Evolutionary conservation across 768 basidiomycete species (phyloP).

Genomic region (Lactarius indigo): DNA sequence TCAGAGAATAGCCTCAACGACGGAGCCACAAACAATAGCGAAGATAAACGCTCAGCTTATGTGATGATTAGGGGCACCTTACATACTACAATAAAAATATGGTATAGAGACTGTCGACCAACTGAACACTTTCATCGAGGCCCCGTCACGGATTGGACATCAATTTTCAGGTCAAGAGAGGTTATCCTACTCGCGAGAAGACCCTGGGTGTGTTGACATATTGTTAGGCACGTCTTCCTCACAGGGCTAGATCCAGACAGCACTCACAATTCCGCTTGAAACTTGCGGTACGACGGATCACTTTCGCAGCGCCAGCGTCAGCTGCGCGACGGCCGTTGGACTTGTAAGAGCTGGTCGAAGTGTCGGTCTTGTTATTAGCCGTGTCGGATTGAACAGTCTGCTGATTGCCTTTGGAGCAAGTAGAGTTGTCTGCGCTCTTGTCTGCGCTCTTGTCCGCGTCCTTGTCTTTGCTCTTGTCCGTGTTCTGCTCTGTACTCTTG

Average conservation of each 20-base stretch:
- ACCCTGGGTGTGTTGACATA: not conserved
- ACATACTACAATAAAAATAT: not conserved
- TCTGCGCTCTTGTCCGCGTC: too few relatives aligned
- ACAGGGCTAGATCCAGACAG: not conserved
- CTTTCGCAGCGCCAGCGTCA: not conserved
- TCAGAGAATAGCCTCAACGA: not conserved
- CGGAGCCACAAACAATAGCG: not conserved
- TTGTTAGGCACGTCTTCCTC: not conserved
- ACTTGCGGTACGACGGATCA: not conserved
- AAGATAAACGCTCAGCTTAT: not conserved
- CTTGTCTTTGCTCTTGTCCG: too few relatives aligned
- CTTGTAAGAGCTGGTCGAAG: not conserved
- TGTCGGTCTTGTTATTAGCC: not conserved
- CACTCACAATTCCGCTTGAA: slow-evolving; percentile 8
- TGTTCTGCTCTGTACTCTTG: too few relatives aligned
- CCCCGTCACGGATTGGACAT: not conserved
- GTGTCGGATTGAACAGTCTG: too few relatives aligned
- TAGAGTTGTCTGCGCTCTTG: too few relatives aligned
- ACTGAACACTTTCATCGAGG: not conserved
- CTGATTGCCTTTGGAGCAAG: too few relatives aligned
- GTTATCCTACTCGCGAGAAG: not conserved
- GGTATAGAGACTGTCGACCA: not conserved
- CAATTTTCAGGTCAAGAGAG: not conserved
- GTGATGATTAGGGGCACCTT: not conserved
- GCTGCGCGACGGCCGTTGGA: not conserved